Evolutionary conservation across 2,329 filamentous ascomycete genomes (phyloP).

Genomic region (Fusarium sp.): DNA sequence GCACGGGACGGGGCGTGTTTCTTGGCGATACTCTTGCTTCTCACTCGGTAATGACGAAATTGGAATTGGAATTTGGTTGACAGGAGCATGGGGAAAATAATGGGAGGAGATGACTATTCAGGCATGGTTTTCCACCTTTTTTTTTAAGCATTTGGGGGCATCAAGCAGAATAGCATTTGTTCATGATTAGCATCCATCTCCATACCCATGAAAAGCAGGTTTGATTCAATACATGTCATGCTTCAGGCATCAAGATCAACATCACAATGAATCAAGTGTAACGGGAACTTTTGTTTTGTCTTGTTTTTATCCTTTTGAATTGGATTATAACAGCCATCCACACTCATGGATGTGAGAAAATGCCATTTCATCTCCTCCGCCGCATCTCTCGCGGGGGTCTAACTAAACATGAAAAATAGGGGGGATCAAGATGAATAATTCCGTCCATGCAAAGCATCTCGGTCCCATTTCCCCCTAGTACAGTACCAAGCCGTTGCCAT

Average conservation of each 20-base stretch:
- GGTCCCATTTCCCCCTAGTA: conserved; percentile 18
- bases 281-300: neutral
- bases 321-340: conserved; percentile 7
- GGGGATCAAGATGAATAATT: neutral
- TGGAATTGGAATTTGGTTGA: conserved; percentile 15
- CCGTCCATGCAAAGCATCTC: neutral
- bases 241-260: neutral
- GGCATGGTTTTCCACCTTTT: conserved; percentile 34
- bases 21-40: conserved; percentile 35
- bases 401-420: conserved; percentile 12
- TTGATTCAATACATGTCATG: neutral
- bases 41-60: conserved; percentile 20
- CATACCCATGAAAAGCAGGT: conserved; percentile 7
- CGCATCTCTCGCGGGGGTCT: conserved; percentile 19
- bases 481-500: conserved; percentile 1
- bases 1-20: conserved; percentile 16
- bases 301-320: conserved; percentile 8
- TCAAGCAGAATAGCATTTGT: conserved; percentile 3
- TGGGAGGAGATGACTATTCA: conserved; percentile 34
- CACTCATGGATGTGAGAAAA: conserved; percentile 1
- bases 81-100: conserved; percentile 6
- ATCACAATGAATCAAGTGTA: neutral
- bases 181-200: conserved; percentile 6
- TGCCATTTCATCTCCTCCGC: conserved; percentile 11
- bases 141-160: neutral